Conservation (phyloP, 306 rosid genomes). For the Dalbergia cultrata region DNA sequence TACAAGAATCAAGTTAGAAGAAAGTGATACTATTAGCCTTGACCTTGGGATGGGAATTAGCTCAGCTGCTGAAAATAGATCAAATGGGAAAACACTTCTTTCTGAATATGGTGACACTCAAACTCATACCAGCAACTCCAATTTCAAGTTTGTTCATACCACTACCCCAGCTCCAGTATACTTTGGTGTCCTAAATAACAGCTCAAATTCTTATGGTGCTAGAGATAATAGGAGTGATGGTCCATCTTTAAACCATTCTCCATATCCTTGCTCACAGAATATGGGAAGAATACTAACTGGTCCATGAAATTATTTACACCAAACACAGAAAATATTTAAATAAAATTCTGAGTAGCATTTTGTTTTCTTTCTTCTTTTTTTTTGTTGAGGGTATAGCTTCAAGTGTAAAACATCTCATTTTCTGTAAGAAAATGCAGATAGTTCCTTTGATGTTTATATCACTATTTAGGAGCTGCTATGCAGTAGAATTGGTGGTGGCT, state of each 20-base stretch:
- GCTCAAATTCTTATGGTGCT: slow-evolving; percentile 69
- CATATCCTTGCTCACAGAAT: slow-evolving; percentile 79
- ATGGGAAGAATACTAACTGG: slow-evolving; percentile 87
- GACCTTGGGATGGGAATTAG: slow-evolving; percentile 92
- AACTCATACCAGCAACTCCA: slow-evolving; percentile 61
- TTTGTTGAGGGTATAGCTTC: slow-evolving; percentile 43
- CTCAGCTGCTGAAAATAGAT: slow-evolving; percentile 65
- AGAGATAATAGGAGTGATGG: slow-evolving; percentile 72
- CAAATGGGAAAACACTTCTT: slow-evolving; percentile 57
- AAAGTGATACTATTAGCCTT: slow-evolving; percentile 83
- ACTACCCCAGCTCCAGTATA: slow-evolving; percentile 57
- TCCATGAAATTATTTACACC: slow-evolving; percentile 62
- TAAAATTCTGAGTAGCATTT: slow-evolving; percentile 51
- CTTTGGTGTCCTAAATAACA: slow-evolving; percentile 68
- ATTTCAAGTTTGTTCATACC: slow-evolving; percentile 65
- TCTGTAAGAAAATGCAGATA: slow-evolving; percentile 48
- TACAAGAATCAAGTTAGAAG: slow-evolving; percentile 70
- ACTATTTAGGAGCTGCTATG: slow-evolving; percentile 54
- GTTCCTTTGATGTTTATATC: slow-evolving; percentile 50
- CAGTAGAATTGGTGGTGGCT: slow-evolving; percentile 47
- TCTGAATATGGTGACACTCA: slow-evolving; percentile 63
- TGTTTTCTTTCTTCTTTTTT: slow-evolving; percentile 27
- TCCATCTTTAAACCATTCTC: slow-evolving; percentile 66
- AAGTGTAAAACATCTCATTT: slow-evolving; percentile 52
- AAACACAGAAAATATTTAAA: slow-evolving; percentile 27